Evolutionary conservation across 257 asterid genomes (phyloP).

Genomic region (Solanum appendiculatum): DNA sequence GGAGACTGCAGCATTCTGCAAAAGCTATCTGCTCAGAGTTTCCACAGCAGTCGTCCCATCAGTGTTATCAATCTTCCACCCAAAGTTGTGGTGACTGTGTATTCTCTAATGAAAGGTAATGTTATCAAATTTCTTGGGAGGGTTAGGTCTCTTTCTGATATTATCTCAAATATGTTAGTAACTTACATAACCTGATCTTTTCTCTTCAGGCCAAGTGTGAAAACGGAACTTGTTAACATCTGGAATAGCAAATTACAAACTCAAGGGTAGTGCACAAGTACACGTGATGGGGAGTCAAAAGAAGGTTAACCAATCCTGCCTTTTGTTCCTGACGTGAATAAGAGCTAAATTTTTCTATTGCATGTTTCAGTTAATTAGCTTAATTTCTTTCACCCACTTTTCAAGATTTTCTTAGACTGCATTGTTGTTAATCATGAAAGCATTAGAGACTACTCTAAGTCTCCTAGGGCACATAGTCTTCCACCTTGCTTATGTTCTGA

Average conservation of each 20-base stretch:
- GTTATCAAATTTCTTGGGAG: not conserved
- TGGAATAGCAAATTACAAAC: too few species aligned
- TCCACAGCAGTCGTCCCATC: conserved; percentile 15
- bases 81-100: conserved; percentile 14
- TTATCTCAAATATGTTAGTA: not conserved
- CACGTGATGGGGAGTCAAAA: too few species aligned
- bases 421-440: too few species aligned
- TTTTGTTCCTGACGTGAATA: too few species aligned
- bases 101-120: conserved; percentile 26
- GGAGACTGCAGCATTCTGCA: not conserved
- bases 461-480: not conserved
- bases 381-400: too few species aligned
- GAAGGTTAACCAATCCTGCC: too few species aligned
- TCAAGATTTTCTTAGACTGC: too few species aligned
- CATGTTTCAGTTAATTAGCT: too few species aligned
- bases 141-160: not conserved
- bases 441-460: not conserved
- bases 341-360: too few species aligned
- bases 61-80: conserved; percentile 13
- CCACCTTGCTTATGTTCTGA: not conserved
- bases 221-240: too few species aligned
- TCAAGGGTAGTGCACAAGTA: too few species aligned
- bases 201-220: too few species aligned
- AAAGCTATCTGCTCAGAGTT: conserved; percentile 3
- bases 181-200: not conserved